Evolutionary conservation across 78 protist genomes (phyloP).

Genomic region (Dictyostelium discoideum): dicty_2.7 NC_007088.5:1335501-1336000

Average conservation of each 20-base stretch:
- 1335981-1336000: constrained; percentile 99
- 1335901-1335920: constrained; percentile 97
- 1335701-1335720: neutral
- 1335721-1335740: neutral
- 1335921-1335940: constrained; percentile 99
- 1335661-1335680: constrained; percentile 71
- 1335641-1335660: constrained; percentile 99
- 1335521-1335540: neutral
- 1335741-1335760: constrained; percentile 52
- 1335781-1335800: constrained; percentile 96
- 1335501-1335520: no score
- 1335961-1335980: constrained; percentile 90
- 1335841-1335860: neutral
- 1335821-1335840: constrained; percentile 95
- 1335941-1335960: constrained; percentile 96
- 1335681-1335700: neutral
- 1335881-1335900: neutral
- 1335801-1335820: constrained; percentile 97
- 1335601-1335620: constrained; percentile 92
- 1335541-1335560: constrained; percentile 85
- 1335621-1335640: constrained; percentile 98
- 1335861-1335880: neutral
- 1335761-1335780: constrained; percentile 93
- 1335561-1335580: constrained; percentile 89
- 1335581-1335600: constrained; percentile 89